A percentile compares a stretch with the other conserved stretches of the same genome.
Conservation (phyloP, 139 green algal species). For the Eudorina sp. region DNA sequence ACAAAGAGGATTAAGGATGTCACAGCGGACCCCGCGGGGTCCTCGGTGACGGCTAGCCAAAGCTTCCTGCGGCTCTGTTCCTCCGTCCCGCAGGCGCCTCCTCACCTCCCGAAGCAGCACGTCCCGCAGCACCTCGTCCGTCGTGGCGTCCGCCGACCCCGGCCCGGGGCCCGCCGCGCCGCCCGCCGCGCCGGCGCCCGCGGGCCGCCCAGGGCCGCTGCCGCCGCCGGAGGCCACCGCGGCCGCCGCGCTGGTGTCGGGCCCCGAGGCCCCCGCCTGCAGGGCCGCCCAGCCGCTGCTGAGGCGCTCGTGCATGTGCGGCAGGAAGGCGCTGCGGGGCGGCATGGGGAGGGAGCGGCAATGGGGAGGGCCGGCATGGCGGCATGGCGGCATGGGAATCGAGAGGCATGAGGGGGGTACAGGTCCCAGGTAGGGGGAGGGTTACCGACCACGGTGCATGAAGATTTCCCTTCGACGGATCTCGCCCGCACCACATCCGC, state of each 20-base stretch:
- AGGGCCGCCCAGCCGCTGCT: constrained; percentile 57
- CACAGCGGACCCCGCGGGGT: too few relatives aligned
- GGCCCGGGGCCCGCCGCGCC: not conserved
- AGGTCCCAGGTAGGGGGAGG: too few relatives aligned
- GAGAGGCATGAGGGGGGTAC: not conserved
- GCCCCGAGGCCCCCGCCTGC: not conserved
- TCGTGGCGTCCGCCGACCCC: constrained; percentile 14
- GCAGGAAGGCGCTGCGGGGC: constrained; percentile 54
- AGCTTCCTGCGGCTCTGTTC: too few relatives aligned
- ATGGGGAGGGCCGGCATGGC: not conserved
- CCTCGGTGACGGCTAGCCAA: too few relatives aligned
- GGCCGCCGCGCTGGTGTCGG: not conserved
- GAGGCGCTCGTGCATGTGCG: constrained; percentile 69
- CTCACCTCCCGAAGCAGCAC: constrained; percentile 52
- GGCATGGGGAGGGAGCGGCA: not conserved
- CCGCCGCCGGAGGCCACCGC: not conserved
- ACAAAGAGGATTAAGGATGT: too few relatives aligned
- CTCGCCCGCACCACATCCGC: too few relatives aligned
- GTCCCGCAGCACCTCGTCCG: constrained; percentile 54
- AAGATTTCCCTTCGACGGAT: too few relatives aligned
- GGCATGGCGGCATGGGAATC: not conserved
- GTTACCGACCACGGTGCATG: too few relatives aligned
- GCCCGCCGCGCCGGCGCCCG: not conserved
- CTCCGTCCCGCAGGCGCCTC: too few relatives aligned
- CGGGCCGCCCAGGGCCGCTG: constrained; percentile 16